Evolutionary conservation across 208 protist species (phyloP).

Genomic region (Crithidia brevicula): DNA sequence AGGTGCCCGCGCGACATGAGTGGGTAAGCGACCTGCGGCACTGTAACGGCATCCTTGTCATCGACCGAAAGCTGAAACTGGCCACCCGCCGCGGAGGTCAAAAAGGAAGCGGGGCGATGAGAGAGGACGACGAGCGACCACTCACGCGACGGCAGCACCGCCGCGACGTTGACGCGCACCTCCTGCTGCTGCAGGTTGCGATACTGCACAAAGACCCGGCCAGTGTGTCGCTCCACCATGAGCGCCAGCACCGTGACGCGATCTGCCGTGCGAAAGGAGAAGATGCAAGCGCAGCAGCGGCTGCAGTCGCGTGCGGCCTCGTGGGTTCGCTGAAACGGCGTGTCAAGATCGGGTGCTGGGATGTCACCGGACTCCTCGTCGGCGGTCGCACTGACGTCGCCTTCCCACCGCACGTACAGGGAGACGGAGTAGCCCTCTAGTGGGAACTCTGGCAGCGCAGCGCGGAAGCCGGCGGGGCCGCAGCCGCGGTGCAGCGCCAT

Average conservation of each 20-base stretch:
- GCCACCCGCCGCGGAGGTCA: conserved; percentile 28
- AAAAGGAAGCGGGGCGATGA: conserved; percentile 24
- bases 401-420: conserved; percentile 73
- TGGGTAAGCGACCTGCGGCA: conserved; percentile 55
- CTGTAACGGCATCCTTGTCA: conserved; percentile 33
- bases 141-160: conserved; percentile 24
- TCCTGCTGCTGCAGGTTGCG: conserved; percentile 36
- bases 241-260: conserved; percentile 33
- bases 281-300: conserved; percentile 23
- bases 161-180: conserved; percentile 22
- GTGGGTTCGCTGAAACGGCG: background rate
- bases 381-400: background rate
- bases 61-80: conserved; percentile 61
- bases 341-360: background rate
- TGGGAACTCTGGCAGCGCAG: conserved; percentile 58
- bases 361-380: background rate
- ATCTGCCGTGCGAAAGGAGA: conserved; percentile 34
- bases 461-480: conserved; percentile 59
- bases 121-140: conserved; percentile 31
- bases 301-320: background rate
- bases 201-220: conserved; percentile 34
- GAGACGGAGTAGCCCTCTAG: conserved; percentile 76
- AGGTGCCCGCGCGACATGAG: conserved; percentile 49
- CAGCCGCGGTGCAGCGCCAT: conserved; percentile 38
- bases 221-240: conserved; percentile 30